Conservation (phyloP, 179 eudicot genomes). For the Carnegiea gigantea region DNA sequence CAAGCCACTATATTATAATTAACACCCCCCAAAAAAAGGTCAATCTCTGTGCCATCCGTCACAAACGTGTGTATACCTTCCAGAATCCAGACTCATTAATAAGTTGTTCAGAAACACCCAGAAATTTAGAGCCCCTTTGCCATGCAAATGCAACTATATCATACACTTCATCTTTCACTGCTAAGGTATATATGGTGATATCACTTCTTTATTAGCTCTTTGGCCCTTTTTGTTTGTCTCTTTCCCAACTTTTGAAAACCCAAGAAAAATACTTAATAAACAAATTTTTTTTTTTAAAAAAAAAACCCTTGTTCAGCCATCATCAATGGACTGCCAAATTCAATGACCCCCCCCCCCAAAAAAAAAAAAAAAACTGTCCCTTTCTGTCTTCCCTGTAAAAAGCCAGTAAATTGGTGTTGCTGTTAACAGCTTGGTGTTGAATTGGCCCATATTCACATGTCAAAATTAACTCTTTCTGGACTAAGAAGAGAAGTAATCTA, state of each 20-base stretch:
- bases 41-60: slow-evolving; percentile 5
- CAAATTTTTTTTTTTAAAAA: neutral
- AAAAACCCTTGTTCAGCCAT: slow-evolving; percentile 15
- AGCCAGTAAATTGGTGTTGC: neutral
- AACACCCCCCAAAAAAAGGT: neutral
- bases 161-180: slow-evolving; percentile 21
- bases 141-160: neutral
- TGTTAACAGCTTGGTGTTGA: slow-evolving; percentile 9
- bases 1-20: neutral
- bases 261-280: neutral
- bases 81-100: slow-evolving; percentile 15
- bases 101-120: slow-evolving; percentile 29
- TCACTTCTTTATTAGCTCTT: slow-evolving; percentile 7
- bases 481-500: neutral
- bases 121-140: slow-evolving; percentile 23
- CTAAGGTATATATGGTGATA: slow-evolving; percentile 18
- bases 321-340: slow-evolving; percentile 25
- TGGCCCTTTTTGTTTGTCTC: slow-evolving; percentile 27
- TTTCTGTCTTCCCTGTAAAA: neutral
- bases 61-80: slow-evolving; percentile 31
- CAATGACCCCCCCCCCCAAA: neutral
- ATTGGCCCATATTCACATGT: slow-evolving; percentile 33
- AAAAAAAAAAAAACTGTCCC: neutral
- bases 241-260: neutral
- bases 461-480: slow-evolving; percentile 19